Percentiles rank a stretch among this genome's conserved stretches.
Evolutionary conservation across 495 filamentous ascomycete species (phyloP).

Genomic region (Beverwykella pulmonaria): DNA sequence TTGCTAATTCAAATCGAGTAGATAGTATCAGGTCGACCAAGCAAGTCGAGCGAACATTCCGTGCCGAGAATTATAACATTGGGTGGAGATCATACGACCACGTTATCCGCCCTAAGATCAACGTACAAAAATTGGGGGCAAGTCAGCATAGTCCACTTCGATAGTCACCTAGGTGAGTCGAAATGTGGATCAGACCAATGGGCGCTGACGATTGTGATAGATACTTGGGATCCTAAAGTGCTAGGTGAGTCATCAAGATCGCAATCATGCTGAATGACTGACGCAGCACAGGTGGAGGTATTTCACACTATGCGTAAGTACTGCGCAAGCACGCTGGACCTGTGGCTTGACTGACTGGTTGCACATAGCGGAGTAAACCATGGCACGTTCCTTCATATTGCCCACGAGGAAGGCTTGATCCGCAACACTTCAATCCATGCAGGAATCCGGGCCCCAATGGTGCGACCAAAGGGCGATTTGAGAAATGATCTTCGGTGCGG

Average conservation of each 20-base stretch:
- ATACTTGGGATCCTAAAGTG: conserved; percentile 56
- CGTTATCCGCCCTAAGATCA: conserved; percentile 53
- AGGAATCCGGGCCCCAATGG: conserved; percentile 54
- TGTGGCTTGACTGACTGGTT: neutral
- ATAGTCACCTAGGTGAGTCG: conserved; percentile 53
- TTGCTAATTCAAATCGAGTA: neutral
- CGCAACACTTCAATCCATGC: conserved; percentile 54
- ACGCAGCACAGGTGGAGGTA: conserved; percentile 45
- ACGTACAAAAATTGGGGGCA: conserved; percentile 51
- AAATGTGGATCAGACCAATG: neutral
- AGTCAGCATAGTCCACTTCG: conserved; percentile 59
- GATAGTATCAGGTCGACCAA: conserved; percentile 41
- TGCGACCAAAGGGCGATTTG: conserved; percentile 50
- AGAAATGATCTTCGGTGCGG: conserved; percentile 55
- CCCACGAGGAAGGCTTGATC: conserved; percentile 58
- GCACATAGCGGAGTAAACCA: conserved; percentile 53
- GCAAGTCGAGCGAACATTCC: conserved; percentile 35
- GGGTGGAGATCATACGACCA: conserved; percentile 59
- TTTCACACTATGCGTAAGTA: conserved; percentile 56
- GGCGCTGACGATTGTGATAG: conserved; percentile 32
- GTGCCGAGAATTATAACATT: conserved; percentile 55
- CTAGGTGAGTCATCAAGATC: conserved; percentile 41
- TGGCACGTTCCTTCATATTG: conserved; percentile 57
- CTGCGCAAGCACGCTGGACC: neutral
- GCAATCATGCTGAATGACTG: neutral